Base-by-base conservation (phyloP, 2,329 filamentous ascomycete genomes). In the Pseudomassariella vexata region DNA sequence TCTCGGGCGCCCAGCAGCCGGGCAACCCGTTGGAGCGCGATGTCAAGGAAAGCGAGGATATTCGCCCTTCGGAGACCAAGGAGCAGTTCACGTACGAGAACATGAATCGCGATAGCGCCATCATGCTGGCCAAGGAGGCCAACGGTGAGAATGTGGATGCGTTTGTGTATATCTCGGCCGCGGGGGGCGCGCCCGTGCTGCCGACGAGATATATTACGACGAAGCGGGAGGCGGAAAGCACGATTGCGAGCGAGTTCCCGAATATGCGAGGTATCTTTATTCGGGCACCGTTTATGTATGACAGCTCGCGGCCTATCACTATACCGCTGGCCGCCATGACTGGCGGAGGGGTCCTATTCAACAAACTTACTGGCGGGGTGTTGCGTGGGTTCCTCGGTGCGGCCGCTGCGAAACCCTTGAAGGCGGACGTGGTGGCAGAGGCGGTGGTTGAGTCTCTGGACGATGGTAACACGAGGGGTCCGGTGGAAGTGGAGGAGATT, bases 71-170 rank as follows among this genome's bases (percentile, higher is more conserved):
- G 32, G 79, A 85, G 56, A 73, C 66, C 27, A 78, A 79, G 46
- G 79, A 80, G 17, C 84, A 92, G 60, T 69, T 95, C 49, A 95
- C 90, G 12, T 98, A 98, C 65, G 92, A 96, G 65, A 71, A 88
- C 39, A 95, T 98, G 87, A 98, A 98, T 63, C 76, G 92, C 36
- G 90, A 96, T 62, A 77, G 68, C 63, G 90, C 90, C 28, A 77
- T 96, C 39, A 74, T 82, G 34, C 71, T 95, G 10, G 92, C 90
- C 10, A 78, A 82, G 50, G 85, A 90, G 54, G 79, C 88, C 2
- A 70, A 72, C 17, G 63, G 63, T 20, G 75, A 77, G 38, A 69
- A 76, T 21, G 80, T 82, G 10, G 62, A 70, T 12, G 76, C 79
- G 0, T 95, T 95, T 55, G 78, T 82, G 38, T 96, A 87, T 66